Evolutionary conservation across 345 rosid genomes (phyloP), one percentile per base, ranked within the genome.

Genomic region (Clarkia xantiana): DNA sequence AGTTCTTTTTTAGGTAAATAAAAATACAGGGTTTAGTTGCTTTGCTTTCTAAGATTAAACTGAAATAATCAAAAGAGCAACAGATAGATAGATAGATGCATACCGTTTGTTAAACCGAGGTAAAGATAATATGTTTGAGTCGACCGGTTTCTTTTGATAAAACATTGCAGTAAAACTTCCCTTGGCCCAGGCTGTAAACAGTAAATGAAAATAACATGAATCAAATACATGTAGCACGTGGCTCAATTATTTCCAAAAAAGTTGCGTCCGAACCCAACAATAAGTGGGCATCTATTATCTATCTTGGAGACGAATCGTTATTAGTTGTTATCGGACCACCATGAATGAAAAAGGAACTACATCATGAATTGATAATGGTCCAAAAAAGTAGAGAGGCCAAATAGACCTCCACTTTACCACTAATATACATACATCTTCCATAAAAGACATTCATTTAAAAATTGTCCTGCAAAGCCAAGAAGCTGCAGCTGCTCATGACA

Each of bases 101-200:
- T 47, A 89, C 97, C 84, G 64, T 76, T 81, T 62, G 73, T 83
- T 62, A 83, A 65, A 56, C 88, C 76, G 10, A 83, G 75, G 72
- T 77, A 86, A 20, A 90, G 88, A 64, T 69, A 73, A 65, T 80
- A 86, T 0, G 90, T 86, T 60, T 86, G 91, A 57, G 52, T 74
- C 63, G 73, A 70, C 47, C 88, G 83, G 65, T 76, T 76, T 50
- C 97, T 70, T 64, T 71, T 79, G 38, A 90, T 86, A 73, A 69
- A 81, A 73, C 96, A 86, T 36, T 86, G 97, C 51, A 86, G 69
- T 47, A 81, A 82, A 14, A 76, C 62, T 11, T 69, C 86, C 67
- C 94, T 74, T 14, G 93, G 97, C 58, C 97, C 97, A 11, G 97
- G 97, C 96, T 90, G 71, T 67, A 76, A 70, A 60, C 23, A 47